phyloP scores from a whole-genome alignment of 495 filamentous ascomycete species.

The Darksidea phi region DNA sequence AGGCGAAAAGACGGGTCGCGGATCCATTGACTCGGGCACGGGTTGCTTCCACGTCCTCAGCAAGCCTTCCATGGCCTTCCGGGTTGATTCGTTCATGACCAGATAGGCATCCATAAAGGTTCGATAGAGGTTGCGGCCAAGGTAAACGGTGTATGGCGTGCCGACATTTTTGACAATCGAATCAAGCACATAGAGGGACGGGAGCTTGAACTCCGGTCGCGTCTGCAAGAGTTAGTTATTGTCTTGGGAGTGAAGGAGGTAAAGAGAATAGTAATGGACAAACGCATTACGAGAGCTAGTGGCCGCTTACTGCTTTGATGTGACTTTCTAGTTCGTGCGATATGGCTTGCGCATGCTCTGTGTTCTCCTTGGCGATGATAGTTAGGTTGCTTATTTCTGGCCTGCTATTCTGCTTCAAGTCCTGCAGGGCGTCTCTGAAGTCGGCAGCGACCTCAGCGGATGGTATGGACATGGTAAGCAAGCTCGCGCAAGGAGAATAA shows the following conservation, averaged over 20 bases:
- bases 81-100: constrained; percentile 74
- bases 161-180: constrained; percentile 98
- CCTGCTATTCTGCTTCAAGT: constrained; percentile 82
- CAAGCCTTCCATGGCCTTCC: constrained; percentile 93
- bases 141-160: constrained; percentile 91
- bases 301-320: constrained; percentile 79
- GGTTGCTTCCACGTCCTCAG: constrained; percentile 98
- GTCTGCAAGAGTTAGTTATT: constrained; percentile 56
- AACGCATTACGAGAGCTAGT: background rate
- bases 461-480: constrained; percentile 66
- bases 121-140: constrained; percentile 84
- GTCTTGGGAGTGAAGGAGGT: background rate
- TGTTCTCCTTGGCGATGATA: constrained; percentile 93
- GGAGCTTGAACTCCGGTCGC: constrained; percentile 79
- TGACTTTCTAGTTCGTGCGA: constrained; percentile 85
- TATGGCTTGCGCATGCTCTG: constrained; percentile 88
- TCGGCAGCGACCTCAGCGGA: constrained; percentile 93
- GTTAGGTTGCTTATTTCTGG: constrained; percentile 94
- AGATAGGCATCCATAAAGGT: constrained; percentile 97
- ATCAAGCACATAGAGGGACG: constrained; percentile 95
- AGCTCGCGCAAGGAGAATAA: constrained; percentile 13
- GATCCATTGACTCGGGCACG: constrained; percentile 84
- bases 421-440: constrained; percentile 88
- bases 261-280: background rate
- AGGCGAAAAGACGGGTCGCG: constrained; percentile 80